phyloP scores from a whole-genome alignment of 139 green algal species.

The Tetradesmus obliquus region DNA sequence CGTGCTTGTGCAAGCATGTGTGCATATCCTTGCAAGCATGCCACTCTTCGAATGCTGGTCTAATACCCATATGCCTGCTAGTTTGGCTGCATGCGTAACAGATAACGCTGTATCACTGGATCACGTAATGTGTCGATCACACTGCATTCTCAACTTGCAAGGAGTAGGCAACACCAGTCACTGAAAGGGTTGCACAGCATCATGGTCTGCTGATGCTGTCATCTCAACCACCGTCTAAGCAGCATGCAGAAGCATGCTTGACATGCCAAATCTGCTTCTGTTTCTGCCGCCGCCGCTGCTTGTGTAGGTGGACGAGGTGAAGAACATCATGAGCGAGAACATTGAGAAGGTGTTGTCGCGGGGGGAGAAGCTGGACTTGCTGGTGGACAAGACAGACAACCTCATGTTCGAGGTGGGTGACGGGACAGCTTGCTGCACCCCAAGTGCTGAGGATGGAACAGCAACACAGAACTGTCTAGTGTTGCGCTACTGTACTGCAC shows the following conservation, averaged over 20 bases:
- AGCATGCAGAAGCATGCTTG: background rate
- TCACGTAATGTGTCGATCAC: too few relatives aligned
- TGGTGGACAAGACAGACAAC: constrained; percentile 98
- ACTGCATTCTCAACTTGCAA: too few relatives aligned
- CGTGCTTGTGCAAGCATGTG: background rate
- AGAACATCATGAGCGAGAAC: constrained; percentile 99
- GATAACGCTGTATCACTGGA: too few relatives aligned
- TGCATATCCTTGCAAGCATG: background rate
- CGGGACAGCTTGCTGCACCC: background rate
- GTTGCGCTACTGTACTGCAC: background rate
- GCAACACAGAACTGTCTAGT: background rate
- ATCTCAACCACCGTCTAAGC: too few relatives aligned
- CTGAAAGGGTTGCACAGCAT: too few relatives aligned
- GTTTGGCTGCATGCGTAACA: too few relatives aligned
- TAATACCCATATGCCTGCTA: too few relatives aligned
- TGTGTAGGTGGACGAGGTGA: constrained; percentile 94
- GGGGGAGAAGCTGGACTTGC: constrained; percentile 97
- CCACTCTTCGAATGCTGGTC: too few relatives aligned
- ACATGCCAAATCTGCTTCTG: background rate
- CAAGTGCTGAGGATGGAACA: background rate
- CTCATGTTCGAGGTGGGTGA: constrained; percentile 86
- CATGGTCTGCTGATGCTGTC: too few relatives aligned
- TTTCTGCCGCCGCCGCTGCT: background rate
- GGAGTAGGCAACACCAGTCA: too few relatives aligned
- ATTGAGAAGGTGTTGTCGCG: constrained; percentile 97